These are phyloP conservation scores for Fusarium stilboides DNA, from an alignment of 2,329 filamentous ascomycete genomes.

Conservation along the genomic window DNA sequence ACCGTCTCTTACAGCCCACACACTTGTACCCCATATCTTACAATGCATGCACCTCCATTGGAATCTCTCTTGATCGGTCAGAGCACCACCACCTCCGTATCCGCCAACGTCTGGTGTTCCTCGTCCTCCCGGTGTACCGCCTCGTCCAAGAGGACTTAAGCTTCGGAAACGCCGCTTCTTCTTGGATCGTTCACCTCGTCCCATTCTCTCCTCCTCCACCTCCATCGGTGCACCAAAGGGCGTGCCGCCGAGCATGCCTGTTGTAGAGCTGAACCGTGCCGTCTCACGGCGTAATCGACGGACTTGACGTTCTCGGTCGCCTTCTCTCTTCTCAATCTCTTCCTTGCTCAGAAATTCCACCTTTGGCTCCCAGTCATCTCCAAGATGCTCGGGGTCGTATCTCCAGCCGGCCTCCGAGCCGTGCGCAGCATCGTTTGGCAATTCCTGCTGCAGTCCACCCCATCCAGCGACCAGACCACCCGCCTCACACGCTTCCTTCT, in stretches of 20 bases:
- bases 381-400: constrained; percentile 92
- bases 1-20: constrained; percentile 96
- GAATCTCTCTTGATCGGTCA: constrained; percentile 83
- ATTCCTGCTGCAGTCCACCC: constrained; percentile 72
- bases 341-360: constrained; percentile 89
- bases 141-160: constrained; percentile 82
- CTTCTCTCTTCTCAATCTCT: constrained; percentile 97
- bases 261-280: constrained; percentile 89
- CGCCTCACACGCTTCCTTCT: constrained; percentile 96
- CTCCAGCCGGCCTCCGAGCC: constrained; percentile 91
- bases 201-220: constrained; percentile 85
- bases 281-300: constrained; percentile 90
- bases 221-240: constrained; percentile 72
- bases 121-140: constrained; percentile 75
- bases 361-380: constrained; percentile 87
- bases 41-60: constrained; percentile 94
- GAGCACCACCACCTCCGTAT: constrained; percentile 77
- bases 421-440: constrained; percentile 91
- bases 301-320: constrained; percentile 92
- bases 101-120: constrained; percentile 87
- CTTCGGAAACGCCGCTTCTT: constrained; percentile 95
- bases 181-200: constrained; percentile 91
- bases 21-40: constrained; percentile 86
- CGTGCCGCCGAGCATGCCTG: constrained; percentile 83
- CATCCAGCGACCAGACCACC: constrained; percentile 86